These are phyloP conservation scores for Mycena belliarum DNA, from an alignment of 768 basidiomycete genomes.

Conservation along the genomic window DNA sequence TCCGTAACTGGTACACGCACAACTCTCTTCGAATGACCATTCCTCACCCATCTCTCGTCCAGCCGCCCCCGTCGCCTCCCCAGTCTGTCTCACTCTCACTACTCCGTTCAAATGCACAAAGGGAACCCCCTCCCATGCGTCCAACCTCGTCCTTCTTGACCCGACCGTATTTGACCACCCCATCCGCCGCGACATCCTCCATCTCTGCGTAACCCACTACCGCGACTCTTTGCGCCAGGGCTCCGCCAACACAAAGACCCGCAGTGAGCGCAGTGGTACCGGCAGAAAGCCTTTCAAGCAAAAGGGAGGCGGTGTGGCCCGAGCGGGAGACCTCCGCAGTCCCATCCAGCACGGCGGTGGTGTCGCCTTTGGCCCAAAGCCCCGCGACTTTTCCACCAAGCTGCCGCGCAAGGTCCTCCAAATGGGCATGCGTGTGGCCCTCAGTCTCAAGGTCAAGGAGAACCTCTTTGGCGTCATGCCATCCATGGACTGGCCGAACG, in stretches of 20 bases:
- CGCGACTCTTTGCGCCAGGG: slow-evolving; percentile 90
- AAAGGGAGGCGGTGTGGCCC: slow-evolving; percentile 89
- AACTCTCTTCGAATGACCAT: background rate
- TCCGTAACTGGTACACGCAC: slow-evolving; percentile 6
- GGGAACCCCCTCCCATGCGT: slow-evolving; percentile 40
- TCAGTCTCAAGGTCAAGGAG: slow-evolving; percentile 81
- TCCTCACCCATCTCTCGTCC: background rate
- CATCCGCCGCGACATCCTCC: slow-evolving; percentile 88
- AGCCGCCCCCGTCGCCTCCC: slow-evolving; percentile 44
- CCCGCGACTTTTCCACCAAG: slow-evolving; percentile 88
- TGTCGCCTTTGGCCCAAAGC: slow-evolving; percentile 87
- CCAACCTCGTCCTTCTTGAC: slow-evolving; percentile 63
- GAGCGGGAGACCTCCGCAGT: slow-evolving; percentile 85
- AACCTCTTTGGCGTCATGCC: slow-evolving; percentile 74
- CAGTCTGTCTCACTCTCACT: slow-evolving; percentile 64
- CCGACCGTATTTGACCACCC: slow-evolving; percentile 87
- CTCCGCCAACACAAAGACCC: slow-evolving; percentile 87
- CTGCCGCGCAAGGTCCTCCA: slow-evolving; percentile 90
- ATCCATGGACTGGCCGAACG: slow-evolving; percentile 67
- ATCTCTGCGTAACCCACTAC: slow-evolving; percentile 87
- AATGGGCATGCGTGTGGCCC: slow-evolving; percentile 90
- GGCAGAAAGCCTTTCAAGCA: slow-evolving; percentile 88
- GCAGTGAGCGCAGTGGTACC: slow-evolving; percentile 87
- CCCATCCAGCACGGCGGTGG: slow-evolving; percentile 92
- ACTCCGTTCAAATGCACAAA: slow-evolving; percentile 50